Evolutionary conservation across 306 rosid genomes (phyloP), one percentile per base, ranked within the genome.

Genomic region (Cotoneaster glaucophyllus): DNA sequence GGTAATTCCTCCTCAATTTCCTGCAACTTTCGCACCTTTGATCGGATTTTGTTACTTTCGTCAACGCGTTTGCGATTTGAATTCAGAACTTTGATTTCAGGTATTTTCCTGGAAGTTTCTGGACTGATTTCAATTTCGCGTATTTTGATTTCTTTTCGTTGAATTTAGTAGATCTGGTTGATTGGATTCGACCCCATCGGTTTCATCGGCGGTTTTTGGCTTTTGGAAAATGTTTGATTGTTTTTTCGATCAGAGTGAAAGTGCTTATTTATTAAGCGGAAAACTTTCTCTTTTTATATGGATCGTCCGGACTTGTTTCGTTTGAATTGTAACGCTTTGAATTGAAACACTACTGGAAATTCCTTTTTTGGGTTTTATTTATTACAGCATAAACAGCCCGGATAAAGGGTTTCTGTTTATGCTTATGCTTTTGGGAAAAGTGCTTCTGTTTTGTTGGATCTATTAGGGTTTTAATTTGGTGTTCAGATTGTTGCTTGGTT

Each of bases 81-180:
- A 41, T 41, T 41, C 44, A 9, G 44, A 41, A 10, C 12, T 41
- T 41, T 32, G 22, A 34, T 58, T 67, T 71, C 65, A 26, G 71
- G 70, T 19, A 70, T 73, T 73, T 50, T 59, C 75, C 13, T 41
- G 44, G 69, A 80, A 74, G 8, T 4, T 56, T 57, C 32, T 41
- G 65, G 70, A 48, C 17, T 45, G 24, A 4, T 72, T 14, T 71
- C 12, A 4, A 34, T 44, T 57, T 74, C 21, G 0, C 11, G 0
- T 37, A 25, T 74, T 31, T 32, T 58, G 31, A 15, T 15, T 29
- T 68, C 69, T 9, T 77, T 54, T 28, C 8, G 31, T 59, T 54
- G 11, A 44, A 4, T 18, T 19, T 4, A 50, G 34, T 71, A 54
- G 82, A 78, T 78, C 82, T 26, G 82, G 52, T 22, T 19, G 8